Percentiles rank a stretch among this genome's conserved stretches.
These are phyloP conservation scores for Kodamaea kakaduensis DNA, from an alignment of 805 yeast genomes.

Conservation along the genomic window DNA sequence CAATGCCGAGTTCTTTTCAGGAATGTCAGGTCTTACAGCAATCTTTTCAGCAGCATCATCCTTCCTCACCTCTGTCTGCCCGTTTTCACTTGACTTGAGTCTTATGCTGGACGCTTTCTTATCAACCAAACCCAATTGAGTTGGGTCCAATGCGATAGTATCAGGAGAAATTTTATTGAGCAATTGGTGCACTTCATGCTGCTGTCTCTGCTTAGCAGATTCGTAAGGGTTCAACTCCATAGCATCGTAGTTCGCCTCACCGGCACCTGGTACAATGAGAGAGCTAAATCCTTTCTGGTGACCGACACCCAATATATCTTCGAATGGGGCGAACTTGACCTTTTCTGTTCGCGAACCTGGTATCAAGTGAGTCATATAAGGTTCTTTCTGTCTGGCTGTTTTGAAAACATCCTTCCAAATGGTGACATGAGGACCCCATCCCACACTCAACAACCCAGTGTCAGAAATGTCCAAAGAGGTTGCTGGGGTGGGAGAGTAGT, in stretches of 20 bases:
- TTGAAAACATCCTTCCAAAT: conserved; percentile 86
- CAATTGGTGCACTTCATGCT: conserved; percentile 80
- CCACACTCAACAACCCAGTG: conserved; percentile 79
- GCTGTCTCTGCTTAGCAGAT: conserved; percentile 88
- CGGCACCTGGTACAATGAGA: conserved; percentile 91
- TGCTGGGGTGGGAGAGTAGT: conserved; percentile 80
- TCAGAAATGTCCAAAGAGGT: conserved; percentile 77
- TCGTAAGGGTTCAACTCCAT: conserved; percentile 90
- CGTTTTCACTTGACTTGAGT: conserved; percentile 40
- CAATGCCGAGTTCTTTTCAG: conserved; percentile 78
- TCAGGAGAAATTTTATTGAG: conserved; percentile 89
- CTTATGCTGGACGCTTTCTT: conserved; percentile 61
- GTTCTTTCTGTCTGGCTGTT: conserved; percentile 60
- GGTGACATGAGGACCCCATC: conserved; percentile 94
- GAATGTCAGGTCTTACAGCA: conserved; percentile 61
- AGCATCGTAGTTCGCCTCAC: conserved; percentile 97
- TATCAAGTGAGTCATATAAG: conserved; percentile 87
- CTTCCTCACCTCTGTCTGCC: conserved; percentile 25
- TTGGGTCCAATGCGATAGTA: conserved; percentile 88
- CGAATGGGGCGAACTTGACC: conserved; percentile 83
- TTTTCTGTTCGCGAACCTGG: conserved; percentile 73
- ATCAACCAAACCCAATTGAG: conserved; percentile 79
- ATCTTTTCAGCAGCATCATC: conserved; percentile 41
- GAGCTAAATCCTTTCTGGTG: conserved; percentile 48
- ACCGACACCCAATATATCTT: conserved; percentile 92